Conservation (phyloP, 805 yeast genomes). For the Teunomyces cretensis region DNA sequence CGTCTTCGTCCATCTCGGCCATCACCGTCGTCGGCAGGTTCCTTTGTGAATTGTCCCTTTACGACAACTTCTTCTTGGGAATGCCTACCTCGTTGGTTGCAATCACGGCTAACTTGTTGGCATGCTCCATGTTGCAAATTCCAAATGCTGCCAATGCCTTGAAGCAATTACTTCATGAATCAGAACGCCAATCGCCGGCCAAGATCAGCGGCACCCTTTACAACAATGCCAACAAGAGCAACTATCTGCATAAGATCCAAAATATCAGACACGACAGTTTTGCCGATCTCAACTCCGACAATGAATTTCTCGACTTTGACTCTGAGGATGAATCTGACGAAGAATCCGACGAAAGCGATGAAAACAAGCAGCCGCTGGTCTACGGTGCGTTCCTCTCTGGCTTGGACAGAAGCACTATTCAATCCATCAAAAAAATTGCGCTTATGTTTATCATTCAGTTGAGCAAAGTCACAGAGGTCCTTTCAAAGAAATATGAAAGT, state of each 20-base stretch:
- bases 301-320: conserved; percentile 4
- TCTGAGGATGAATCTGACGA: conserved; percentile 13
- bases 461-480: conserved; percentile 49
- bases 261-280: conserved; percentile 3
- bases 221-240: not conserved
- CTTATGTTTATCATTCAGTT: conserved; percentile 45
- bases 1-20: conserved; percentile 44
- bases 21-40: conserved; percentile 54
- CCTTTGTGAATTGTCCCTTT: conserved; percentile 53
- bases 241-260: not conserved
- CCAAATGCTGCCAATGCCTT: conserved; percentile 42
- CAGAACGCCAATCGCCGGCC: conserved; percentile 5
- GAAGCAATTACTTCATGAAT: conserved; percentile 18
- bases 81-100: conserved; percentile 49
- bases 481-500: conserved; percentile 49
- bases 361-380: conserved; percentile 41
- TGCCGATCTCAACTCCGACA: conserved; percentile 3
- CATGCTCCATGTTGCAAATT: conserved; percentile 53
- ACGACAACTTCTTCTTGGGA: conserved; percentile 48
- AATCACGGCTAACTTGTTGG: conserved; percentile 49
- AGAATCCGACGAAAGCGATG: conserved; percentile 30
- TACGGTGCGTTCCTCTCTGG: conserved; percentile 52
- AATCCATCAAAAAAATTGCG: conserved; percentile 41
- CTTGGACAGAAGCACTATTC: conserved; percentile 42
- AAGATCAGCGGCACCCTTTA: conserved; percentile 2